Evolutionary conservation across 1,284 basidiomycete species (phyloP).

Genomic region (Lentinus polychrous): DNA sequence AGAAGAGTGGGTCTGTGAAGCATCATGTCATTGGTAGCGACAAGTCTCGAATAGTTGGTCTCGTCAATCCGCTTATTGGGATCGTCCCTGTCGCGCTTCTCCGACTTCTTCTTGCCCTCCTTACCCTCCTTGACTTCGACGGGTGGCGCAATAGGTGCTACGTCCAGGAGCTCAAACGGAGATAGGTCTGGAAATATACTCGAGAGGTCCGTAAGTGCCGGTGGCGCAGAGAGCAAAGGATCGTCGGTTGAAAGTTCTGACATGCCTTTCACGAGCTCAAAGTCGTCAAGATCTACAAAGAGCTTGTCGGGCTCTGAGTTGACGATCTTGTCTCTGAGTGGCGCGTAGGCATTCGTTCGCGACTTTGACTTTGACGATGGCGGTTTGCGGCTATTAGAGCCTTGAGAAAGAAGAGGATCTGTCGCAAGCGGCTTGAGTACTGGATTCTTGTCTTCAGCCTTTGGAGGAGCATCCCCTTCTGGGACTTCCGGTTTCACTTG

Average conservation of each 20-base stretch:
- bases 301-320: constrained; percentile 52
- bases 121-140: constrained; percentile 29
- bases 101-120: constrained; percentile 32
- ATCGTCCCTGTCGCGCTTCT: constrained; percentile 61
- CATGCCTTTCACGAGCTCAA: constrained; percentile 27
- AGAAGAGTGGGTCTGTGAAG: constrained; percentile 59
- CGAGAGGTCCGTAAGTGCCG: constrained; percentile 40
- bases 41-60: constrained; percentile 57
- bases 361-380: constrained; percentile 28
- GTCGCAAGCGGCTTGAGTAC: constrained; percentile 23
- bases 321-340: constrained; percentile 52
- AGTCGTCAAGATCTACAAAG: constrained; percentile 48
- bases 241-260: constrained; percentile 33
- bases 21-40: constrained; percentile 64
- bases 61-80: constrained; percentile 64
- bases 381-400: constrained; percentile 17
- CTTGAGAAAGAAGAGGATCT: constrained; percentile 39
- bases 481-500: constrained; percentile 11
- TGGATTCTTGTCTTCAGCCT: not conserved
- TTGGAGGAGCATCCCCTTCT: constrained; percentile 4
- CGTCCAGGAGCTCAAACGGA: constrained; percentile 45
- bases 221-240: constrained; percentile 24
- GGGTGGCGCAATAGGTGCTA: constrained; percentile 23
- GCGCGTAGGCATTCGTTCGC: constrained; percentile 41
- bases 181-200: constrained; percentile 62